Base-by-base conservation (phyloP, 2,329 filamentous ascomycete genomes). In the Trichoderma sp. region DNA sequence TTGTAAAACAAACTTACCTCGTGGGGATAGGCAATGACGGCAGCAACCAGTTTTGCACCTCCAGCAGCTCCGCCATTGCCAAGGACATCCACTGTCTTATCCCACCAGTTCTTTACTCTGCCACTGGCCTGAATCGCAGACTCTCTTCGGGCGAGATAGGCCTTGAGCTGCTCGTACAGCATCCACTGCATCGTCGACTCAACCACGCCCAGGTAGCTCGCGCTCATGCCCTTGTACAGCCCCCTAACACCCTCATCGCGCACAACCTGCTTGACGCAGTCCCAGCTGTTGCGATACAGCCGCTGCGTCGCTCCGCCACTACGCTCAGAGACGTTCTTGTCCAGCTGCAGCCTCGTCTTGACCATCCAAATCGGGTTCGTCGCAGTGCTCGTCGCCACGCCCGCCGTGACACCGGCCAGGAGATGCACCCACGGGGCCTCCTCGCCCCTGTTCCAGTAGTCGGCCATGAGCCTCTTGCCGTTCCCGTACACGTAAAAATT, bases 331-430 rank as follows among this genome's bases (percentile, higher is more conserved):
- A 90, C 88, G 78, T 93, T 93, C 84, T 95, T 97, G 84, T 98
- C 95, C 39, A 98, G 88, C 82, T 98, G 95, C 76, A 98, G 81
- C 36, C 95, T 87, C 53, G 95, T 98, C 86, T 98, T 98, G 79
- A 98, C 90, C 74, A 98, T 88, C 95, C 95, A 98, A 78, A 98
- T 97, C 1, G 95, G 95, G 81, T 98, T 98, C 47, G 95, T 98
- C 26, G 92, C 93, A 1, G 95, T 98, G 61, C 93, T 93, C 0
- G 95, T 98, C 7, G 91, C 91, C 57, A 98, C 88, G 2, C 95
- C 95, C 1, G 95, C 94, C 17, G 88, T 86, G 1, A 92, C 89
- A 6, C 93, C 95, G 1, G 94, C 91, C 61, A 88, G 84, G 9
- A 97, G 85, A 80, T 97, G 94, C 12, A 97, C 90, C 86, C 89